Conservation (phyloP, 176 grass and related monocot species). For the Olyra latifolia region DNA sequence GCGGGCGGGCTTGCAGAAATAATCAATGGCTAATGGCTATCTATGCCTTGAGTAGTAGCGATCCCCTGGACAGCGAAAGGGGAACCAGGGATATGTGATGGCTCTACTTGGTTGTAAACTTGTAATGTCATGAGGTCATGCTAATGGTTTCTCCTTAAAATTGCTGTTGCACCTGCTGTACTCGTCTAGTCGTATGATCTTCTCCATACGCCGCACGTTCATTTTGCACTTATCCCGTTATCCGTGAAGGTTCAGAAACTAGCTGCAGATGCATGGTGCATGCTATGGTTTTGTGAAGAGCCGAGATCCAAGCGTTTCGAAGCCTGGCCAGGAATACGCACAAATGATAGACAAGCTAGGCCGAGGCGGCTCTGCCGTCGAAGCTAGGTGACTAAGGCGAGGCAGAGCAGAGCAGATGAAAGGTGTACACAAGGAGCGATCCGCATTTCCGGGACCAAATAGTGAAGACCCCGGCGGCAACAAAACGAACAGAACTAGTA, state of each 20-base stretch:
- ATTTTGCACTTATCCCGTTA: neutral
- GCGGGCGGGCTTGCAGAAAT: neutral
- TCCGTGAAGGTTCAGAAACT: neutral
- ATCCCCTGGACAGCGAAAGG: neutral
- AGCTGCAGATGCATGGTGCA: too few relatives aligned
- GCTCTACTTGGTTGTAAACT: neutral
- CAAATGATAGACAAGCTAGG: neutral
- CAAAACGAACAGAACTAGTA: neutral
- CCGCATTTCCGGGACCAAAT: neutral
- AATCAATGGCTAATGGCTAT: neutral
- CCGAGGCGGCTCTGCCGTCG: too few relatives aligned
- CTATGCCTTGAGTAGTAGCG: constrained; percentile 1
- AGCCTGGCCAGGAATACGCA: neutral
- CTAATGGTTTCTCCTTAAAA: constrained; percentile 10
- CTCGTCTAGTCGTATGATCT: too few relatives aligned
- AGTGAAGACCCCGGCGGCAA: neutral
- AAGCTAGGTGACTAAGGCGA: too few relatives aligned
- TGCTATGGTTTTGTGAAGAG: neutral
- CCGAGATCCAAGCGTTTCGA: neutral
- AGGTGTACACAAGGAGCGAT: neutral
- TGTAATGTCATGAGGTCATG: neutral
- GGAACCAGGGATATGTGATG: neutral
- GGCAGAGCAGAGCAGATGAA: too few relatives aligned
- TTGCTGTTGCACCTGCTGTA: neutral
- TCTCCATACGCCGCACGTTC: neutral